Evolutionary conservation across 805 yeast genomes (phyloP).

Genomic region (Starmerella geochares): DNA sequence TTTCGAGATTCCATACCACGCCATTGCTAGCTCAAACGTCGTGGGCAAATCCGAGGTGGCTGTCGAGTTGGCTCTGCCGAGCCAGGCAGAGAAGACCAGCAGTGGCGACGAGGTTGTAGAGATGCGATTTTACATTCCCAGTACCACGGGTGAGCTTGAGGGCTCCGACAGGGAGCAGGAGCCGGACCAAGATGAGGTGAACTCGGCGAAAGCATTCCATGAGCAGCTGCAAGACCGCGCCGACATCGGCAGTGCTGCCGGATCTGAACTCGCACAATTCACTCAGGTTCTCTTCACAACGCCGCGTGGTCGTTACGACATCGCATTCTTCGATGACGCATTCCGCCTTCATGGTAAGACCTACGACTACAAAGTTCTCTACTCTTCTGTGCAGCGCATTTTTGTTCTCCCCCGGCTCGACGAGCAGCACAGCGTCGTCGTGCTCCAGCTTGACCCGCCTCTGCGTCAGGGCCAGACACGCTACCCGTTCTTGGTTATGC

Average conservation of each 20-base stretch:
- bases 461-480: constrained; percentile 96
- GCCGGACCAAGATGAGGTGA: constrained; percentile 38
- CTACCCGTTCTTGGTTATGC: constrained; percentile 83
- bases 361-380: constrained; percentile 90
- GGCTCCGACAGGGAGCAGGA: constrained; percentile 29
- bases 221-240: constrained; percentile 89
- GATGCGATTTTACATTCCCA: constrained; percentile 86
- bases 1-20: constrained; percentile 78
- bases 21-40: constrained; percentile 73
- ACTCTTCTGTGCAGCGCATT: constrained; percentile 77
- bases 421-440: constrained; percentile 77
- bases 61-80: constrained; percentile 60
- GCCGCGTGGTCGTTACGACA: constrained; percentile 97
- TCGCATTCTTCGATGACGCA: constrained; percentile 80
- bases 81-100: constrained; percentile 39
- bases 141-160: constrained; percentile 48
- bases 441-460: constrained; percentile 92
- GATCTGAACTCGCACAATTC: constrained; percentile 89
- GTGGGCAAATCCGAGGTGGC: constrained; percentile 92
- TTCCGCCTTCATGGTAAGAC: constrained; percentile 93
- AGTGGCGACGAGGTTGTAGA: constrained; percentile 96
- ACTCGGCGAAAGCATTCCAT: constrained; percentile 76
- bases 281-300: constrained; percentile 84
- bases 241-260: constrained; percentile 85
- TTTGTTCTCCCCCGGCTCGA: constrained; percentile 92